Evolutionary conservation across 202 grass and related monocot species (phyloP).

Genomic region (Sporobolus alterniflorus): DNA sequence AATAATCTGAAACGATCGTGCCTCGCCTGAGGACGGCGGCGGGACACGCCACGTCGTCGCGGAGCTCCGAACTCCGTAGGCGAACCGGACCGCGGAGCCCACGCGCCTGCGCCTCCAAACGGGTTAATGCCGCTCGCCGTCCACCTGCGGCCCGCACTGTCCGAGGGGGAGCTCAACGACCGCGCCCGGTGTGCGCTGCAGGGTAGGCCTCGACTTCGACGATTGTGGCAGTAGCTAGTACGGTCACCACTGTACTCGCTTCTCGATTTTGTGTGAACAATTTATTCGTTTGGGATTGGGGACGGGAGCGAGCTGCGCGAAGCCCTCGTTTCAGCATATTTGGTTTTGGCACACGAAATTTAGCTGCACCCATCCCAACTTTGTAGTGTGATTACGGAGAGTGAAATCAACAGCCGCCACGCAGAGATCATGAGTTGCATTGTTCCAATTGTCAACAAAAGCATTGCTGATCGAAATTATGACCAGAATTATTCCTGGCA

Average conservation of each 20-base stretch:
- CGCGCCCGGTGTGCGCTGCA: background rate
- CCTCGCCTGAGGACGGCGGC: background rate
- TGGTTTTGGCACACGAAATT: too few relatives aligned
- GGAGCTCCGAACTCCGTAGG: too few relatives aligned
- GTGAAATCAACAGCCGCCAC: background rate
- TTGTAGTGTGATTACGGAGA: background rate
- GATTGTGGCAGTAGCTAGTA: background rate
- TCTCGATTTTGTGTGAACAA: background rate
- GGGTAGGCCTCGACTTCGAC: background rate
- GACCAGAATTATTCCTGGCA: background rate
- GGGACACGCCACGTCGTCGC: background rate
- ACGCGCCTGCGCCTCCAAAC: background rate
- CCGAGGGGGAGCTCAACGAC: too few relatives aligned
- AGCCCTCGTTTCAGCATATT: background rate
- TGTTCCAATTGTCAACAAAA: background rate
- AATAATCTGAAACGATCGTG: too few relatives aligned
- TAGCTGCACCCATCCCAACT: background rate
- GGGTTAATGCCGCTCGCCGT: background rate
- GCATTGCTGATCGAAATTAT: background rate
- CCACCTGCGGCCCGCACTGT: too few relatives aligned
- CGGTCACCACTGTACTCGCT: background rate
- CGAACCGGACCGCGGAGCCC: too few relatives aligned
- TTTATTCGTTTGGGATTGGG: background rate
- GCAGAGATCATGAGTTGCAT: background rate
- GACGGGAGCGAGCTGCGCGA: background rate